Evolutionary conservation across 2,329 filamentous ascomycete genomes (phyloP).

Genomic region (Chaetomium strumarium): DNA sequence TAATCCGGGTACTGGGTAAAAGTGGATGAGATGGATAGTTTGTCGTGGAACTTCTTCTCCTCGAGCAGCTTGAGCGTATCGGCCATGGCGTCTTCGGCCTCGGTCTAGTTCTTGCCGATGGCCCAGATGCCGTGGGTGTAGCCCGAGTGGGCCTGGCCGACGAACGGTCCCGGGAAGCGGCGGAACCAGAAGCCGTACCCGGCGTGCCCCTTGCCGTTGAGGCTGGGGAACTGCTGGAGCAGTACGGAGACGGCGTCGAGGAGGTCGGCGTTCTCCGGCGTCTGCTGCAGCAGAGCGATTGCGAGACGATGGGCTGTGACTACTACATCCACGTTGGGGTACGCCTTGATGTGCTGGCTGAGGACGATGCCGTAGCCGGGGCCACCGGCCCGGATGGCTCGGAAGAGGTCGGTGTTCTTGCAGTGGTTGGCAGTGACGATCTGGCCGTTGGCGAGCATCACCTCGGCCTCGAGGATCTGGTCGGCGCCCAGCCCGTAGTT

Average conservation of each 20-base stretch:
- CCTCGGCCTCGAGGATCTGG: constrained; percentile 44
- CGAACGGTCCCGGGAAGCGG: constrained; percentile 6
- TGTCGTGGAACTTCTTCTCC: constrained; percentile 2
- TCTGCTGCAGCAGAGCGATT: constrained; percentile 6
- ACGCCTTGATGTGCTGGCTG: constrained; percentile 10
- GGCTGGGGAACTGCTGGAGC: constrained; percentile 3
- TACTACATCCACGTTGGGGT: constrained; percentile 12
- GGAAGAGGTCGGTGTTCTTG: constrained; percentile 15
- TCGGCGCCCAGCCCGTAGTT: constrained; percentile 49
- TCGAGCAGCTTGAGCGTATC: background rate
- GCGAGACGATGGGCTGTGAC: constrained; percentile 7
- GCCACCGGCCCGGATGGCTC: constrained; percentile 16
- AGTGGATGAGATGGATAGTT: constrained; percentile 6
- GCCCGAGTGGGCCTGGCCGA: constrained; percentile 8
- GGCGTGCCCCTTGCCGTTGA: constrained; percentile 5
- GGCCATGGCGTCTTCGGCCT: constrained; percentile 8
- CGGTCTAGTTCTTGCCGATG: constrained; percentile 8
- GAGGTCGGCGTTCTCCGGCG: constrained; percentile 11
- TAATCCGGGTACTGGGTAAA: constrained; percentile 13
- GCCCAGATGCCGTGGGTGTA: constrained; percentile 14
- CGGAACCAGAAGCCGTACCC: constrained; percentile 17
- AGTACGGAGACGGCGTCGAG: constrained; percentile 12
- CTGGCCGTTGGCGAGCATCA: constrained; percentile 31
- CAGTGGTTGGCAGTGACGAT: constrained; percentile 24
- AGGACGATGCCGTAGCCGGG: constrained; percentile 17